Conservation (phyloP, 1,284 basidiomycete genomes). For the Ganoderma lingzhi region DNA sequence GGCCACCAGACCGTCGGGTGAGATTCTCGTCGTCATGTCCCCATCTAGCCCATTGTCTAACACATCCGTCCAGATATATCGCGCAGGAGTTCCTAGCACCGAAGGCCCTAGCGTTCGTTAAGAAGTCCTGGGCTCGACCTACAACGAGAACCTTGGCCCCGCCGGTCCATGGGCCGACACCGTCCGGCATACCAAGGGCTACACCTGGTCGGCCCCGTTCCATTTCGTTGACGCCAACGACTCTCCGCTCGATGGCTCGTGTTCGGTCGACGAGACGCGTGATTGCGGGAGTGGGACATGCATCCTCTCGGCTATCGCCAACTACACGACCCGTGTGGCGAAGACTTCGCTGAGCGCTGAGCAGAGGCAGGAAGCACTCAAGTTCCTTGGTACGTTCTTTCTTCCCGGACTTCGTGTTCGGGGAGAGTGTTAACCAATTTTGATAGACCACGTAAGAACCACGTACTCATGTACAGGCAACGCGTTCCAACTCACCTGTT, state of each 20-base stretch:
- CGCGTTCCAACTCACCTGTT: background rate
- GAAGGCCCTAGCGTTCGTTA: conserved; percentile 27
- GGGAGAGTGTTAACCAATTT: background rate
- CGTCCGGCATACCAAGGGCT: conserved; percentile 21
- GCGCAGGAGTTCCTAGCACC: conserved; percentile 32
- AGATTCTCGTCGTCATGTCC: background rate
- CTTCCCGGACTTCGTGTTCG: no score
- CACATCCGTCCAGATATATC: conserved; percentile 19
- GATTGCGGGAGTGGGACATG: conserved; percentile 27
- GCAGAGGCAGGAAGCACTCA: conserved; percentile 58
- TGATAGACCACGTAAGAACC: background rate
- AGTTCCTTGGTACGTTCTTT: conserved; percentile 49
- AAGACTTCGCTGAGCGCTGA: conserved; percentile 49
- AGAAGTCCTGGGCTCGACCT: conserved; percentile 28
- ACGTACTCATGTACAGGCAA: no score
- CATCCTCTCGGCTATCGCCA: conserved; percentile 53
- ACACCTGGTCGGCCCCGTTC: conserved; percentile 24
- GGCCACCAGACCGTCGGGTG: conserved; percentile 31
- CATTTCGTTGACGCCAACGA: conserved; percentile 31
- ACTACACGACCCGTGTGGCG: conserved; percentile 60
- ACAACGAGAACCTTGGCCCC: conserved; percentile 21
- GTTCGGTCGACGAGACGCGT: conserved; percentile 26
- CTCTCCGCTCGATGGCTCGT: conserved; percentile 25
- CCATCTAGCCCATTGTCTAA: background rate
- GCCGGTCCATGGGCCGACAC: conserved; percentile 30